Conservation (phyloP, 495 filamentous ascomycete species). For the Penicillium egyptiacum region DNA sequence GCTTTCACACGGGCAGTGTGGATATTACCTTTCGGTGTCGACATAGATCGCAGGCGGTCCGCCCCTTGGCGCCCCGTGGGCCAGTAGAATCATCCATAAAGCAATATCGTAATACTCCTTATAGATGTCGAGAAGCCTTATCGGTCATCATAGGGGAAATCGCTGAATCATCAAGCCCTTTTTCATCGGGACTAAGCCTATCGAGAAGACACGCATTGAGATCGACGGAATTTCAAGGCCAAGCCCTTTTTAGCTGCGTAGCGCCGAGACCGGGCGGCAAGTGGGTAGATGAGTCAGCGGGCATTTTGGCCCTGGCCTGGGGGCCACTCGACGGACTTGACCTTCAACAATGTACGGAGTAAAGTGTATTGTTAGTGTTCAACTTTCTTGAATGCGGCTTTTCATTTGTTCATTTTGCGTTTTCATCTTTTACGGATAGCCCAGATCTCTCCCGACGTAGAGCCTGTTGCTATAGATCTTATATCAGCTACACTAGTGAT, state of each 20-base stretch:
- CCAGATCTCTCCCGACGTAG: neutral
- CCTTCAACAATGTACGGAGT: neutral
- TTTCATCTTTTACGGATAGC: neutral
- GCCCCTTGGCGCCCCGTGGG: slow-evolving; percentile 16
- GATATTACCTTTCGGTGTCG: slow-evolving; percentile 24
- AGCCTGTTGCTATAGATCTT: neutral
- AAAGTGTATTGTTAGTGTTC: too few relatives aligned
- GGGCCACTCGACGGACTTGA: neutral
- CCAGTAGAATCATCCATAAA: slow-evolving; percentile 13
- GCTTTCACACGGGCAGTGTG: neutral
- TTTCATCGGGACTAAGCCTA: slow-evolving; percentile 1
- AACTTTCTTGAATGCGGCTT: neutral
- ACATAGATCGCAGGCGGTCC: slow-evolving; percentile 32
- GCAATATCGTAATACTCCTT: neutral
- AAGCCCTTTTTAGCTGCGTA: slow-evolving; percentile 1
- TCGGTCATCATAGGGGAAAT: neutral
- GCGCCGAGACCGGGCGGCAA: neutral
- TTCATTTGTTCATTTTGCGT: neutral
- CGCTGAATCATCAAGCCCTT: slow-evolving; percentile 13
- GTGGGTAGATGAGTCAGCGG: slow-evolving; percentile 4
- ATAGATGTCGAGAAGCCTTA: neutral
- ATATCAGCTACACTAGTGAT: neutral
- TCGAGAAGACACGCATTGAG: neutral
- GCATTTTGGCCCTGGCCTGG: neutral
- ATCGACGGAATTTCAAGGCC: neutral